phyloP scores from a whole-genome alignment of 2,329 filamentous ascomycete species.

The Fusarium clavum region DNA sequence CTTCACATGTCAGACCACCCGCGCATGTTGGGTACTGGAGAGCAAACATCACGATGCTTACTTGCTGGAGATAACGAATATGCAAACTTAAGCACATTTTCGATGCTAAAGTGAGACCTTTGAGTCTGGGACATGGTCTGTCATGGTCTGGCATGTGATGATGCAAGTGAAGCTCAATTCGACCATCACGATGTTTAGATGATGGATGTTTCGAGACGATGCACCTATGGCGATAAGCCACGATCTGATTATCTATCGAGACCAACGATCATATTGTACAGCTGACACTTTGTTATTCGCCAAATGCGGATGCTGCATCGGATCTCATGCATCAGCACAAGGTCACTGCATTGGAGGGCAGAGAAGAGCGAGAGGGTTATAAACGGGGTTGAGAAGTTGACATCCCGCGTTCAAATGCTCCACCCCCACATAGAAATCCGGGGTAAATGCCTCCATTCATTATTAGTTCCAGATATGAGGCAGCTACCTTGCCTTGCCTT shows the following conservation, averaged over 20 bases:
- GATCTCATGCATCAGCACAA: slow-evolving; percentile 29
- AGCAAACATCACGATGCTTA: not conserved
- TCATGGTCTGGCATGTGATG: not conserved
- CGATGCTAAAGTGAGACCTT: not conserved
- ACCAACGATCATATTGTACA: slow-evolving; percentile 12
- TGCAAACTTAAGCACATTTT: not conserved
- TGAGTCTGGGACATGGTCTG: slow-evolving; percentile 9
- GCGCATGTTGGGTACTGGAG: not conserved
- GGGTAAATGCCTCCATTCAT: slow-evolving; percentile 34
- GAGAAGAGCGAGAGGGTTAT: slow-evolving; percentile 27
- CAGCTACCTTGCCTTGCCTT: slow-evolving; percentile 1
- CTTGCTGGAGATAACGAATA: not conserved
- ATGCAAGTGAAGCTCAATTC: slow-evolving; percentile 17
- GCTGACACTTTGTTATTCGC: slow-evolving; percentile 9
- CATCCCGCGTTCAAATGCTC: slow-evolving; percentile 42
- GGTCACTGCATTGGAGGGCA: slow-evolving; percentile 27
- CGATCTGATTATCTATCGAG: slow-evolving; percentile 27
- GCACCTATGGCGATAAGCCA: slow-evolving; percentile 15
- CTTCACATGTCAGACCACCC: slow-evolving; percentile 22
- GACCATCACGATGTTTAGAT: not conserved
- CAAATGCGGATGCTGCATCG: slow-evolving; percentile 23
- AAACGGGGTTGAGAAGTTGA: slow-evolving; percentile 29
- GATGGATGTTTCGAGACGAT: slow-evolving; percentile 11
- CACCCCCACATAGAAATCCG: slow-evolving; percentile 44
- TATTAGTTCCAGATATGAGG: slow-evolving; percentile 36